Evolutionary conservation across 169 alveolate species (phyloP).

Genomic region (Babesia bigemina): DNA sequence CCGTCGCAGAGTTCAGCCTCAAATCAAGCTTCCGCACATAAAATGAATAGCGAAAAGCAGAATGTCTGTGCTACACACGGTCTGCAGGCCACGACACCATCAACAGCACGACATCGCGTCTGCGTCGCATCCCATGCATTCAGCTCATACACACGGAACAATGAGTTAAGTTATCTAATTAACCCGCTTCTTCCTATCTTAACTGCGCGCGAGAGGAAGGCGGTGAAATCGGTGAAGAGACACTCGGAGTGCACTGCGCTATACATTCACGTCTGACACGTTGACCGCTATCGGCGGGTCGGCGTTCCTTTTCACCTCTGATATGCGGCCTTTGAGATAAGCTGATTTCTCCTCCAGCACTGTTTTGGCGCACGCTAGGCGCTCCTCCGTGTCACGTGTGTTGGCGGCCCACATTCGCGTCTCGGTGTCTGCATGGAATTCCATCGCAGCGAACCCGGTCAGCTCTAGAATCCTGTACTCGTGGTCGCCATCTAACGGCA

Average conservation of each 20-base stretch:
- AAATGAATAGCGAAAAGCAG: neutral
- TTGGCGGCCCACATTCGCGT: conserved; percentile 62
- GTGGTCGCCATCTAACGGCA: conserved; percentile 42
- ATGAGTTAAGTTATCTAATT: neutral
- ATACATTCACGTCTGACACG: neutral
- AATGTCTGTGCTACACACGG: neutral
- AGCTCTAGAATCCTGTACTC: conserved; percentile 47
- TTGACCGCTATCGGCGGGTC: neutral
- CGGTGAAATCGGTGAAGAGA: no score
- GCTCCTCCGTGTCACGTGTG: conserved; percentile 49
- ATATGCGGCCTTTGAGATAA: conserved; percentile 9
- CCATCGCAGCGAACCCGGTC: conserved; percentile 61
- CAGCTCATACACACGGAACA: neutral
- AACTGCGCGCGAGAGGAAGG: neutral
- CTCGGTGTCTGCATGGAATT: conserved; percentile 59
- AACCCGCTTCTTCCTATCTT: neutral
- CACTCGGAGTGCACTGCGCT: neutral
- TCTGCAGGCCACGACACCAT: neutral
- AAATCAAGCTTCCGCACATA: neutral
- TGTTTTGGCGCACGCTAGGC: conserved; percentile 37
- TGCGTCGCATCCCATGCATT: neutral
- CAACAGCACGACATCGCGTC: neutral
- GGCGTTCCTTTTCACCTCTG: neutral
- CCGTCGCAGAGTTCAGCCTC: neutral
- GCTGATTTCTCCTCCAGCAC: conserved; percentile 49